Percentiles rank a stretch among this genome's conserved stretches.
Evolutionary conservation across 169 alveolate genomes (phyloP).

Genomic region (Plasmodium coatneyi): DNA sequence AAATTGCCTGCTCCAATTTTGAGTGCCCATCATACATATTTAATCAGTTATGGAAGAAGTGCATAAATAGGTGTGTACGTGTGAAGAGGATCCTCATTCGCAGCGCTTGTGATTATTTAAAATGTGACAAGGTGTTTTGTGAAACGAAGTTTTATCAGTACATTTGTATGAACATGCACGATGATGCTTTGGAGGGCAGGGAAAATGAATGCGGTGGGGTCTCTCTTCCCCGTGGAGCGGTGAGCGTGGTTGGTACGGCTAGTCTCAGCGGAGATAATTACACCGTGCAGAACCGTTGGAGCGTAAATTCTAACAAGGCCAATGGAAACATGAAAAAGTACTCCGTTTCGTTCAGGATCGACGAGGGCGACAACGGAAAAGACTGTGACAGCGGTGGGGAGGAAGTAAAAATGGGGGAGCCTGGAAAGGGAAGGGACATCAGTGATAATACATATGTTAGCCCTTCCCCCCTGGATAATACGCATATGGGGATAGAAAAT

Average conservation of each 20-base stretch:
- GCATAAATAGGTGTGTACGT: constrained; percentile 5
- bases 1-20: constrained; percentile 11
- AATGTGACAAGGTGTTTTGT: constrained; percentile 38
- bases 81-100: constrained; percentile 25
- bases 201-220: background rate
- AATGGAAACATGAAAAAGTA: background rate
- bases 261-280: background rate
- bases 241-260: background rate
- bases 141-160: constrained; percentile 47
- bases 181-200: background rate
- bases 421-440: background rate
- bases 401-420: background rate
- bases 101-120: constrained; percentile 53
- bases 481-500: background rate
- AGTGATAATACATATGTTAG: background rate
- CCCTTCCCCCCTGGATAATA: background rate
- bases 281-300: background rate
- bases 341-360: background rate
- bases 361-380: background rate
- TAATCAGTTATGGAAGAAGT: constrained; percentile 40
- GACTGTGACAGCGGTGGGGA: background rate
- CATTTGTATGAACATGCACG: constrained; percentile 25
- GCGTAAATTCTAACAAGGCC: background rate
- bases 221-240: background rate
- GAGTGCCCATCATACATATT: constrained; percentile 35